Base-by-base conservation (phyloP, 202 grass and related monocot genomes). In the Carex sylvatica region DNA sequence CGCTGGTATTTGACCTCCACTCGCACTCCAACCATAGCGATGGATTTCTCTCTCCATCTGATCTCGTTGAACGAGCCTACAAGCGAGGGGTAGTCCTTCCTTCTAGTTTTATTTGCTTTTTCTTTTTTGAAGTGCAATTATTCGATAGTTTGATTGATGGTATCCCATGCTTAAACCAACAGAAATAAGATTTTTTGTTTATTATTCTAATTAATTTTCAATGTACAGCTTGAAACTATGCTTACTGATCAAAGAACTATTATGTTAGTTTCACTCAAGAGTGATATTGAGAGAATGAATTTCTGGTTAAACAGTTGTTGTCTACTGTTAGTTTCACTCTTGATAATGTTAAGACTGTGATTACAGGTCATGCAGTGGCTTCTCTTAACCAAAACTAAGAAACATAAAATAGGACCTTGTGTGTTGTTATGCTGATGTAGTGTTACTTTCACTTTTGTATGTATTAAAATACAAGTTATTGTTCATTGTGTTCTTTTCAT, bases 21-120 rank as follows among this genome's bases (percentile, higher is more conserved):
- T 94, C 89, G 9, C 94, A 97, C 87, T 92, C 94, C 51, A 91
- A 85, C 13, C 88, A 87, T 19, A 97, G 94, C 88, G 91, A 97
- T 28, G 94, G 94, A 7, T 94, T 89, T 84, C 83, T 94, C 22
- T 92, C 94, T 36, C 94, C 94, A 19, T 85, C 91, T 28, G 94
- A 85, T n/a, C 87, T 97, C 31, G 89, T 97, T 35, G 84, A 92
- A 78, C 87, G 91, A 78, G 94, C 94, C 47, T 91, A 97, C 46
- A 87, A 87, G 47, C 89, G 87, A 65, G 88, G 88, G 78, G 94
- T 94, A 78, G 61, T 71, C 5, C 6, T 66, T 31, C 2, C 0
- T 4, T 55, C 12, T 35, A 20, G 5, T 24, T 2, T 61, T 51
- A 30, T 66, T 12, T 3, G 62, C n/a, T 0, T 19, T 61, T 64